These are phyloP conservation scores for Grammothele lineata DNA, from an alignment of 768 basidiomycete genomes.

Conservation along the genomic window DNA sequence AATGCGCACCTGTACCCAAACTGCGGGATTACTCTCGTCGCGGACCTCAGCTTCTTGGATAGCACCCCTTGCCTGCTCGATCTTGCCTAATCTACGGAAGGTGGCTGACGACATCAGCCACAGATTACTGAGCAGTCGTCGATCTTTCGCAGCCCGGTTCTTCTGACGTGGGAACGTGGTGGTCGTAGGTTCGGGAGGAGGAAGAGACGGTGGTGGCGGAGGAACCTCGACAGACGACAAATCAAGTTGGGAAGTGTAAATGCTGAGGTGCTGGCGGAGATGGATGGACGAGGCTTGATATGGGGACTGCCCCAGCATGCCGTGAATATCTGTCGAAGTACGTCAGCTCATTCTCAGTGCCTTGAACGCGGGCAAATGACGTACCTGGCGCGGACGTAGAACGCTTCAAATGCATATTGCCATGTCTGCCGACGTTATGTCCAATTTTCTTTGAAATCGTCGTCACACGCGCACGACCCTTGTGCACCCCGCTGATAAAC, in stretches of 20 bases:
- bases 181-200: slow-evolving; percentile 31
- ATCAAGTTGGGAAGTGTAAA: slow-evolving; percentile 29
- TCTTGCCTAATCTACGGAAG: slow-evolving; percentile 83
- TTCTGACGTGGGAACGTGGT: slow-evolving; percentile 25
- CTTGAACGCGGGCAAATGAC: slow-evolving; percentile 15
- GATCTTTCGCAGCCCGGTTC: slow-evolving; percentile 45
- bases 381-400: slow-evolving; percentile 68
- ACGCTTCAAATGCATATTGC: slow-evolving; percentile 45
- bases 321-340: slow-evolving; percentile 56
- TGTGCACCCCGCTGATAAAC: slow-evolving; percentile 69
- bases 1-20: slow-evolving; percentile 85
- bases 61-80: slow-evolving; percentile 85
- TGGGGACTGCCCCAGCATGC: slow-evolving; percentile 53
- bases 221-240: slow-evolving; percentile 26
- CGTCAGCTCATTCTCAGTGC: no score
- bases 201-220: slow-evolving; percentile 43
- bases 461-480: slow-evolving; percentile 66
- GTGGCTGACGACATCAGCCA: slow-evolving; percentile 96
- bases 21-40: slow-evolving; percentile 81
- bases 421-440: slow-evolving; percentile 56
- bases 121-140: slow-evolving; percentile 71
- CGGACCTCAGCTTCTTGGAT: slow-evolving; percentile 93
- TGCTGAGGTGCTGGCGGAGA: slow-evolving; percentile 53
- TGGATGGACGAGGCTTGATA: slow-evolving; percentile 84
- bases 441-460: slow-evolving; percentile 78